Conservation (phyloP, 495 filamentous ascomycete species). For the Cercophora newfieldiana region DNA sequence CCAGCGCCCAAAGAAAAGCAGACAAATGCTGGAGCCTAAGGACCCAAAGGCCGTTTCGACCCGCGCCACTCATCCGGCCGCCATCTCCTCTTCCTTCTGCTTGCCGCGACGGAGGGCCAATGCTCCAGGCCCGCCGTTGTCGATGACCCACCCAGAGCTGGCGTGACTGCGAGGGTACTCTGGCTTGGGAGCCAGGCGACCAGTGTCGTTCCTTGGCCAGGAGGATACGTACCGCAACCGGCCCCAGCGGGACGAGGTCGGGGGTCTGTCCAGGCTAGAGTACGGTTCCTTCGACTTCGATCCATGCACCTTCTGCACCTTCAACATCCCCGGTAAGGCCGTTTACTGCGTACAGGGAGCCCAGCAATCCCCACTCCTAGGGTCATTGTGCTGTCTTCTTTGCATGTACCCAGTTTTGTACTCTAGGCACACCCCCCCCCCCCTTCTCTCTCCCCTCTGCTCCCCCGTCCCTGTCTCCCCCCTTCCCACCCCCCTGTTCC, state of each 20-base stretch:
- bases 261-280: not conserved
- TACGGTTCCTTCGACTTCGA: not conserved
- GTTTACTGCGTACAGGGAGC: slow-evolving; percentile 26
- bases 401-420: slow-evolving; percentile 16
- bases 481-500: slow-evolving; percentile 15
- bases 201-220: not conserved
- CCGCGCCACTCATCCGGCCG: slow-evolving; percentile 25
- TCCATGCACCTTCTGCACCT: not conserved
- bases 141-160: not conserved
- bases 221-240: slow-evolving; percentile 1
- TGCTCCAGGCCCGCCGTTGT: slow-evolving; percentile 9
- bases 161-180: slow-evolving; percentile 1
- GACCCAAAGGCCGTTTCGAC: slow-evolving; percentile 20
- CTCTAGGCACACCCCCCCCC: slow-evolving; percentile 9
- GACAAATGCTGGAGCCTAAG: slow-evolving; percentile 36
- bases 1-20: slow-evolving; percentile 7
- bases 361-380: slow-evolving; percentile 6
- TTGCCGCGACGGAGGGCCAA: not conserved
- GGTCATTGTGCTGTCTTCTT: slow-evolving; percentile 5
- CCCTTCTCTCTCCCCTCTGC: slow-evolving; percentile 1
- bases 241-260: not conserved
- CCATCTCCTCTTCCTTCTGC: slow-evolving; percentile 14
- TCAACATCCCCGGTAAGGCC: slow-evolving; percentile 26
- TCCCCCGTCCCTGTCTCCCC: slow-evolving; percentile 12
- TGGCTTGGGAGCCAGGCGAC: not conserved